A percentile compares a stretch with the other conserved stretches of the same genome.
phyloP scores from a whole-genome alignment of 441 rosid species.

The Gossypium davidsonii region DNA sequence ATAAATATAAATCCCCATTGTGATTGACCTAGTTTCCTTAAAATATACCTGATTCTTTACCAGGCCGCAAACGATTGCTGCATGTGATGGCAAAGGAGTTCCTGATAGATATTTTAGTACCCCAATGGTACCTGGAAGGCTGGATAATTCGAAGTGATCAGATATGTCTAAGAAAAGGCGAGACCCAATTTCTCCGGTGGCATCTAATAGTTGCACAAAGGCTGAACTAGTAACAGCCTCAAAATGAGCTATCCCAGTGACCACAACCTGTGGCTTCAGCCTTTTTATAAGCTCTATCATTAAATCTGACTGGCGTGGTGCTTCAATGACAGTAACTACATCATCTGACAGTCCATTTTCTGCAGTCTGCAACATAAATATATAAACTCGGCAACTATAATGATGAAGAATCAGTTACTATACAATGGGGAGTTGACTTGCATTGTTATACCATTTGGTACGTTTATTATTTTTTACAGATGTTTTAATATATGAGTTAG shows the following conservation, averaged over 20 bases:
- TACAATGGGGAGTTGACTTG: not conserved
- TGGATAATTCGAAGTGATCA: slow-evolving; percentile 89
- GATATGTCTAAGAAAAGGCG: slow-evolving; percentile 89
- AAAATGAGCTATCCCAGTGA: slow-evolving; percentile 79
- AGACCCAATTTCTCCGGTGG: slow-evolving; percentile 69
- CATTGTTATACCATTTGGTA: not conserved
- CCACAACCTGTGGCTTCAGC: slow-evolving; percentile 83
- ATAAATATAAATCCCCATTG: slow-evolving; percentile 8
- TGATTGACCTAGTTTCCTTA: slow-evolving; percentile 3
- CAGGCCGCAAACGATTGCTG: slow-evolving; percentile 81
- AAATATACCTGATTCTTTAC: slow-evolving; percentile 72
- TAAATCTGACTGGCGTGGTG: slow-evolving; percentile 85
- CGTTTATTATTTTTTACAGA: not conserved
- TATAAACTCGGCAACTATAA: not conserved
- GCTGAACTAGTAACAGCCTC: slow-evolving; percentile 92
- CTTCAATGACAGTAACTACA: slow-evolving; percentile 76
- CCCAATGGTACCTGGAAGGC: slow-evolving; percentile 88
- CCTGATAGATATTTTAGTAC: slow-evolving; percentile 78
- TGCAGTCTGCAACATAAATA: slow-evolving; percentile 35
- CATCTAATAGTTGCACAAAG: slow-evolving; percentile 73
- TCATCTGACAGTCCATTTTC: slow-evolving; percentile 42
- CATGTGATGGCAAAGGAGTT: slow-evolving; percentile 77
- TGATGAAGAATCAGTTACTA: not conserved
- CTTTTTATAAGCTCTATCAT: slow-evolving; percentile 83
- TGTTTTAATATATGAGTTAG: not conserved